Percentiles rank a stretch among this genome's conserved stretches.
Evolutionary conservation across 306 rosid species (phyloP).

Genomic region (Vigna mungo): DNA sequence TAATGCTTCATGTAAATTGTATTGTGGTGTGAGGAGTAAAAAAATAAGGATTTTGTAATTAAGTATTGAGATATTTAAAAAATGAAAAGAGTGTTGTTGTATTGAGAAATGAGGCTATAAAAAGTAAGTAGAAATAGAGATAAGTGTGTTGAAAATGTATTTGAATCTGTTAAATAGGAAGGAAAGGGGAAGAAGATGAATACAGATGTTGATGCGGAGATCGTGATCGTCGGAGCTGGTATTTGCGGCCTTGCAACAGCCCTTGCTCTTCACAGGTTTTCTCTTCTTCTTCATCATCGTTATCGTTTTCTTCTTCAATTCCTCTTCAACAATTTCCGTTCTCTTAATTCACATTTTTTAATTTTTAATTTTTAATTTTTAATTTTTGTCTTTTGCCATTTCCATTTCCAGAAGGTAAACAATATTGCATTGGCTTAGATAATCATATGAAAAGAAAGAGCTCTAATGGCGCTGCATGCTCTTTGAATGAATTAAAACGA

Average conservation of each 20-base stretch:
- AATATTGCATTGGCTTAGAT: no score
- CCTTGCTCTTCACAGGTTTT: conserved; percentile 69
- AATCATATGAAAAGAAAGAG: no score
- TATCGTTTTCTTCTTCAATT: neutral
- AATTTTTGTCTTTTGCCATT: no score
- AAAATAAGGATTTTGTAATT: neutral
- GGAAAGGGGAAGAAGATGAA: conserved; percentile 43
- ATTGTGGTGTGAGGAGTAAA: neutral
- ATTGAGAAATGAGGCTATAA: neutral
- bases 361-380: neutral
- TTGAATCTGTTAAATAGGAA: neutral
- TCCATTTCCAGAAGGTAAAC: neutral
- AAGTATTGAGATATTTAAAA: neutral
- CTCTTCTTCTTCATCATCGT: neutral
- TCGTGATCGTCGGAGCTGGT: conserved; percentile 71
- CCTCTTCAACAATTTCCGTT: no score
- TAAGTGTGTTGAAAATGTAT: neutral
- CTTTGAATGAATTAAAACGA: no score
- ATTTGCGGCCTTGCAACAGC: conserved; percentile 78
- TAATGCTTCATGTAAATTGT: no score
- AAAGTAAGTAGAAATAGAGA: conserved; percentile 21
- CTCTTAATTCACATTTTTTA: neutral
- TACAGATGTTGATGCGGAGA: conserved; percentile 41
- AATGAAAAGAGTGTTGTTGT: no score
- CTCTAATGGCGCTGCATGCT: no score